Evolutionary conservation across 805 yeast genomes (phyloP).

Genomic region (Lipomyces sp.): DNA sequence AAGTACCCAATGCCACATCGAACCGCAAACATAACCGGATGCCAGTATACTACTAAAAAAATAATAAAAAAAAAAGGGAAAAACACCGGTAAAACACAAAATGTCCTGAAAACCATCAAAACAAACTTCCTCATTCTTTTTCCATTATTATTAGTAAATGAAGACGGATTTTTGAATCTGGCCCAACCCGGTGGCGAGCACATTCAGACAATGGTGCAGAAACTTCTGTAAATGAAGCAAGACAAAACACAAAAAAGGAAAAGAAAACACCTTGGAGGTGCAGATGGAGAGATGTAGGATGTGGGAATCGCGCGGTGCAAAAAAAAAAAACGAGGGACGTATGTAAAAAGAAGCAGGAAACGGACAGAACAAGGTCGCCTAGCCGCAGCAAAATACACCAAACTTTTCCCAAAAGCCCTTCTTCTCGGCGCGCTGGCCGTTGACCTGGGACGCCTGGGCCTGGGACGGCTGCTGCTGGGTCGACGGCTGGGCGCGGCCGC

Average conservation of each 20-base stretch:
- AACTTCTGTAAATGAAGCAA: too few relatives aligned
- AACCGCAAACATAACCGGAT: not conserved
- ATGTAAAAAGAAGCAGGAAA: too few relatives aligned
- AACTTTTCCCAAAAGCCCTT: slow-evolving; percentile 36
- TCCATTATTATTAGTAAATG: too few relatives aligned
- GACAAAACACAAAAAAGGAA: not conserved
- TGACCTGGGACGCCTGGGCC: slow-evolving; percentile 17
- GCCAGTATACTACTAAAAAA: not conserved
- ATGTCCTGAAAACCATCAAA: too few relatives aligned
- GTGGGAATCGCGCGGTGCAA: too few relatives aligned
- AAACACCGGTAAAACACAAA: too few relatives aligned
- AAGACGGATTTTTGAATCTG: too few relatives aligned
- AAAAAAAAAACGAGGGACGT: too few relatives aligned
- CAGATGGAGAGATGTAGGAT: not conserved
- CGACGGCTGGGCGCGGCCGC: slow-evolving; percentile 33
- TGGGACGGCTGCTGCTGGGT: slow-evolving; percentile 23
- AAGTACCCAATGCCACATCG: not conserved
- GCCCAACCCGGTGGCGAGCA: too few relatives aligned
- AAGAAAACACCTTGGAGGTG: not conserved
- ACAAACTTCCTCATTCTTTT: too few relatives aligned
- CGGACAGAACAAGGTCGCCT: not conserved
- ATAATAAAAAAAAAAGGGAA: too few relatives aligned
- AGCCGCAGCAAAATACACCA: slow-evolving; percentile 38
- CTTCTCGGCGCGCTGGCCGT: slow-evolving; percentile 30
- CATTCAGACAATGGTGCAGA: too few relatives aligned